phyloP scores from a whole-genome alignment of 2,329 filamentous ascomycete species.

The Curvularia eragrostidis region DNA sequence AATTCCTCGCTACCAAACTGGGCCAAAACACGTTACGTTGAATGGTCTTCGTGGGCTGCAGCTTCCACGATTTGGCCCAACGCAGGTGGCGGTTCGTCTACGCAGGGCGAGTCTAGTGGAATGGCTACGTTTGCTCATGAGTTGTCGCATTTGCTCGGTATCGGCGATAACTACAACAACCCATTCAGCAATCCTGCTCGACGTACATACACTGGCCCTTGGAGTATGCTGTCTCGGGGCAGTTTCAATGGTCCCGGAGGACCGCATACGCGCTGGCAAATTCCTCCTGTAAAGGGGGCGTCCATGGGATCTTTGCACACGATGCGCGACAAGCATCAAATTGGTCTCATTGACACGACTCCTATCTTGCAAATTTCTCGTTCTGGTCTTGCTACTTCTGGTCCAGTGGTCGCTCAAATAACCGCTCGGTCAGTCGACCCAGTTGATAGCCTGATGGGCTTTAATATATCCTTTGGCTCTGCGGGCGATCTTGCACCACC shows the following conservation, averaged over 20 bases:
- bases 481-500: constrained; percentile 53
- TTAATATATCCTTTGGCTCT: constrained; percentile 56
- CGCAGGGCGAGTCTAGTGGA: constrained; percentile 61
- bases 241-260: constrained; percentile 62
- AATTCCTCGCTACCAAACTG: constrained; percentile 55
- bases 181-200: constrained; percentile 56
- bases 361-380: constrained; percentile 57
- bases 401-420: constrained; percentile 55
- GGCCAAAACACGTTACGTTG: constrained; percentile 60
- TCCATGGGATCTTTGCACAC: constrained; percentile 62
- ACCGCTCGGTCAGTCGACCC: constrained; percentile 58
- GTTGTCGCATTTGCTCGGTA: constrained; percentile 59
- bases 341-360: constrained; percentile 56
- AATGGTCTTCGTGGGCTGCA: constrained; percentile 62
- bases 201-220: constrained; percentile 60
- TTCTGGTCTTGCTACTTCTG: constrained; percentile 52
- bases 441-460: constrained; percentile 52
- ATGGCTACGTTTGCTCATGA: constrained; percentile 63
- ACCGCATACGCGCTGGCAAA: constrained; percentile 61
- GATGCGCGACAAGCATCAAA: constrained; percentile 61
- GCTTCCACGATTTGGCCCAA: constrained; percentile 63
- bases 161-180: constrained; percentile 65
- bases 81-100: constrained; percentile 60
- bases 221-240: constrained; percentile 61
- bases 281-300: constrained; percentile 58